These are phyloP conservation scores for Globisporangium paroecandrum DNA, from an alignment of 352 stramenopile genomes.

Conservation along the genomic window DNA sequence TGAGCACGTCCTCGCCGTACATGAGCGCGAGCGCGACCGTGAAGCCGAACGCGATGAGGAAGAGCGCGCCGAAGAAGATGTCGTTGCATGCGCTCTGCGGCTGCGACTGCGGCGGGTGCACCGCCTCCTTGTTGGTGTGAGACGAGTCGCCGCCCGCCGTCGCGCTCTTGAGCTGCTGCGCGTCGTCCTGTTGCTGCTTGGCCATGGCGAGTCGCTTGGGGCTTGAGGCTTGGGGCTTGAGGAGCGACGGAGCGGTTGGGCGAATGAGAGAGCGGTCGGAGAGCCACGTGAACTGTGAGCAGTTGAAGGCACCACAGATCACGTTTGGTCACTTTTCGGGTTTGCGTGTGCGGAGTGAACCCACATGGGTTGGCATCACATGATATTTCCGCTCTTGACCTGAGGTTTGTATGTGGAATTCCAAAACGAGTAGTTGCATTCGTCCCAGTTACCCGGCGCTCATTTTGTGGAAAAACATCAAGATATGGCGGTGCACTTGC, in stretches of 20 bases:
- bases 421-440: no score
- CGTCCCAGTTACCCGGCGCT: no score
- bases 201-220: not conserved
- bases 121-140: slow-evolving; percentile 12
- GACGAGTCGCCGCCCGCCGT: slow-evolving; percentile 5
- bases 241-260: not conserved
- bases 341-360: no score
- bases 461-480: no score
- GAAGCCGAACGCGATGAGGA: slow-evolving; percentile 22
- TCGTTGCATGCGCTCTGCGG: slow-evolving; percentile 26
- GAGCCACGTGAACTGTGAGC: not conserved
- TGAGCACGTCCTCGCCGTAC: slow-evolving; percentile 29
- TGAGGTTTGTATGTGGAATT: no score
- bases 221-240: not conserved
- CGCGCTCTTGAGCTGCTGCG: slow-evolving; percentile 12
- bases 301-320: not conserved
- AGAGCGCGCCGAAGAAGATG: slow-evolving; percentile 25
- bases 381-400: no score
- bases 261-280: not conserved
- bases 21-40: slow-evolving; percentile 24
- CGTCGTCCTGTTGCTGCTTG: slow-evolving; percentile 2
- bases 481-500: no score
- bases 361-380: no score
- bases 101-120: slow-evolving; percentile 23
- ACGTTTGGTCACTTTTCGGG: no score